Evolutionary conservation across 78 protist genomes (phyloP).

Genomic region (Cavenderia fasciculata): DNA sequence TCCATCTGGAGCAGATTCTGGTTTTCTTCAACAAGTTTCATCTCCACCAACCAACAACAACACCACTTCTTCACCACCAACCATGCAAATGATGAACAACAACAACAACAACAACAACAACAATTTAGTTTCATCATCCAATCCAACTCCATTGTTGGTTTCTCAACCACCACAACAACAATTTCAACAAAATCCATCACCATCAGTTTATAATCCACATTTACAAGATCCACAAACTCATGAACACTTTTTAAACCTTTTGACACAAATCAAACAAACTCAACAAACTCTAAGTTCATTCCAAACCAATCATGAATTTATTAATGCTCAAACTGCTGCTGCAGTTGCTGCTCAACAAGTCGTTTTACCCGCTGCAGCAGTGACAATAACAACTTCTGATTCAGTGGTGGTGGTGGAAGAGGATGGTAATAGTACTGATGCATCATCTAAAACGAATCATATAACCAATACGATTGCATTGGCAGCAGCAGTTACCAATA

Average conservation of each 20-base stretch:
- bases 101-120: background rate
- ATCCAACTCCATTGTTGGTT: background rate
- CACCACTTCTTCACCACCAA: background rate
- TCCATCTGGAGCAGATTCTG: too few relatives aligned
- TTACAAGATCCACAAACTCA: slow-evolving; percentile 20
- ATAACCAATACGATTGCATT: background rate
- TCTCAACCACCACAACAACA: background rate
- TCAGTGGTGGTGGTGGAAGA: too few relatives aligned
- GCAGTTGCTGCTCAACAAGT: background rate
- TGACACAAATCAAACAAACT: slow-evolving; percentile 45
- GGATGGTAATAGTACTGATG: background rate
- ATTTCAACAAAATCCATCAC: background rate
- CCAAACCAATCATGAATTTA: slow-evolving; percentile 21
- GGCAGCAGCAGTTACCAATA: background rate
- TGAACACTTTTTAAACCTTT: slow-evolving; percentile 53
- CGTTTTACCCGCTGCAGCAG: background rate
- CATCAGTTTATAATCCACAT: background rate
- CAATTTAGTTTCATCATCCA: slow-evolving; percentile 8
- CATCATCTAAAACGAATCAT: background rate
- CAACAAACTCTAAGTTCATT: slow-evolving; percentile 25
- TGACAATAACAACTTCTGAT: too few relatives aligned
- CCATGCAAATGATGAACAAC: background rate
- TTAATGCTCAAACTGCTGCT: slow-evolving; percentile 29
- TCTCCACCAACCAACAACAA: background rate
- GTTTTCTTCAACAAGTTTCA: background rate